Conservation (phyloP, 805 yeast species). For the Hanseniaspora occidentalis region DNA sequence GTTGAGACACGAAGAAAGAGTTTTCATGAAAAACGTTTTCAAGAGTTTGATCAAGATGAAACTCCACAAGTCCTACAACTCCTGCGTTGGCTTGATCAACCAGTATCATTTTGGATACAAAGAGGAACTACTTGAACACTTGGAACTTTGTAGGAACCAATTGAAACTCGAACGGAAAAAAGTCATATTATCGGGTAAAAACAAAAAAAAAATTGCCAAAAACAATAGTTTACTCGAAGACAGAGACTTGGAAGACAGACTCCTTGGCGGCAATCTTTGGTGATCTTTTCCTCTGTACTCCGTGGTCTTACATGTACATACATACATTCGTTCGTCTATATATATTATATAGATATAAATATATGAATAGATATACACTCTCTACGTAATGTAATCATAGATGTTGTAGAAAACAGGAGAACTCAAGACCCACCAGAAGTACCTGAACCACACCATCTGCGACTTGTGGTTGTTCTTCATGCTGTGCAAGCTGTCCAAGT, state of each 20-base stretch:
- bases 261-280: constrained; percentile 22
- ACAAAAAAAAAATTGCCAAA: constrained; percentile 4
- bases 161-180: too few species aligned
- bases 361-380: constrained; percentile 5
- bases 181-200: too few species aligned
- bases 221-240: constrained; percentile 9
- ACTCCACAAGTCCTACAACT: background rate
- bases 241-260: constrained; percentile 18
- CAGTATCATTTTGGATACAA: constrained; percentile 5
- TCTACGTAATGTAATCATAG: background rate
- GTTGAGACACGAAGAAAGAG: background rate
- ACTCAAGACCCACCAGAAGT: constrained; percentile 72
- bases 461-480: constrained; percentile 76
- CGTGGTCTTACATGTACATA: too few species aligned
- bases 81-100: background rate
- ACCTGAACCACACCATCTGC: constrained; percentile 93
- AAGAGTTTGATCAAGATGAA: background rate
- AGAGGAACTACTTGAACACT: constrained; percentile 8
- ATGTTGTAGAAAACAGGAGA: constrained; percentile 45
- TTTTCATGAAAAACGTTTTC: background rate
- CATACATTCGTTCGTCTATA: too few species aligned
- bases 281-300: constrained; percentile 5
- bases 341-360: too few species aligned
- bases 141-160: too few species aligned
- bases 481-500: constrained; percentile 36